A percentile compares a stretch with the other conserved stretches of the same genome.
phyloP scores from a whole-genome alignment of 768 basidiomycete species.

The Suillus ampliporus region DNA sequence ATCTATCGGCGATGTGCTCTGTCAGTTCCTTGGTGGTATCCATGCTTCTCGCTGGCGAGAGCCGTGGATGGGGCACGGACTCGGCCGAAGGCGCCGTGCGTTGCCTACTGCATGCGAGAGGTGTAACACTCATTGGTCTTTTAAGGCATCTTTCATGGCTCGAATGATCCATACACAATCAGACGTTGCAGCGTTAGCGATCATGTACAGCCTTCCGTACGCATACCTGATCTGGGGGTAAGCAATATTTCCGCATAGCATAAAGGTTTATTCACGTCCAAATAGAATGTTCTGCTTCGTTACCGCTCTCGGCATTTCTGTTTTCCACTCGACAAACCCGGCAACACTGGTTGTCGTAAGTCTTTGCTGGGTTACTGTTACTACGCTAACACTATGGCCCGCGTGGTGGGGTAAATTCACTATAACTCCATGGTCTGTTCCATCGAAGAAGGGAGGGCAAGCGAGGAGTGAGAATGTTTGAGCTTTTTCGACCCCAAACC shows the following conservation, averaged over 20 bases:
- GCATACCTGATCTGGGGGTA: conserved; percentile 38
- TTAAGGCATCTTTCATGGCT: conserved; percentile 25
- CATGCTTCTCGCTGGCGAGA: conserved; percentile 42
- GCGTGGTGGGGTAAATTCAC: conserved; percentile 1
- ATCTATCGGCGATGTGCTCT: conserved; percentile 42
- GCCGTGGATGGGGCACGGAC: conserved; percentile 33
- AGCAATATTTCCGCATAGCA: background rate
- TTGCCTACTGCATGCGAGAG: background rate
- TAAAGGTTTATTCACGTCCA: background rate
- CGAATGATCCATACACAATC: conserved; percentile 16
- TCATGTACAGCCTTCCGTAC: conserved; percentile 40
- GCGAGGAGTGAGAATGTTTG: background rate
- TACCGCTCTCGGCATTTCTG: conserved; percentile 7
- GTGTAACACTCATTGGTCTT: background rate
- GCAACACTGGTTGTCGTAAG: background rate
- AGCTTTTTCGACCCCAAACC: background rate
- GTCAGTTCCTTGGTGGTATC: conserved; percentile 42
- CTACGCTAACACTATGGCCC: conserved; percentile 10
- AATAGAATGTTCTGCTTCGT: conserved; percentile 17
- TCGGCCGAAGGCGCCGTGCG: conserved; percentile 37
- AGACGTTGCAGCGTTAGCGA: conserved; percentile 35
- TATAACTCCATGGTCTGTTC: background rate
- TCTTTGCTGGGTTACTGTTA: conserved; percentile 8
- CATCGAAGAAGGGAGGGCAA: background rate
- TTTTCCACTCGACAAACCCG: background rate